Evolutionary conservation across 2,329 filamentous ascomycete species (phyloP), one percentile per base, ranked within the genome.

Genomic region (Epichloe coenophiala): DNA sequence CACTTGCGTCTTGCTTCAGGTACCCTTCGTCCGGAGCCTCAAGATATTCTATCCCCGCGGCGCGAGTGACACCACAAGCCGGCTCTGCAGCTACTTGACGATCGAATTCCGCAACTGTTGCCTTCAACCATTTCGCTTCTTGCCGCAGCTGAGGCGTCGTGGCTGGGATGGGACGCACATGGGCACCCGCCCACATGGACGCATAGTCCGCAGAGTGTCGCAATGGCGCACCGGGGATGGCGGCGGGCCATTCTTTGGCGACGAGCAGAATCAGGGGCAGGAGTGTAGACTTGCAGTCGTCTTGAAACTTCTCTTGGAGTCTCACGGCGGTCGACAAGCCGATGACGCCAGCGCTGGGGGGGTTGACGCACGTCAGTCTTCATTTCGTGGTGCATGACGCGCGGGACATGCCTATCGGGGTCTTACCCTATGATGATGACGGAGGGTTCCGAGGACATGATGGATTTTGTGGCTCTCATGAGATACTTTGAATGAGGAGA

Each of bases 141-240:
- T 60, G 60, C 5, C 47, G 55, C 1, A 66, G 51, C 44, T 67
- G 65, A 2, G 63, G 55, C 5, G 63, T 65, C 6, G 59, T 59
- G 2, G 59, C 63, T 2, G 71, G 71, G 36, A 77, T 71, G 57
- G 71, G 75, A 40, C 75, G 69, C 55, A 77, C 75, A 58, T 80
- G 75, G 2, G 76, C 76, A 11, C 76, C 76, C 37, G 70, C 76
- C 76, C 75, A 79, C 48, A 76, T 75, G 33, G 76, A 79, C 13
- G 76, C 73, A 59, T 72, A 80, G 64, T 79, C 59, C 21, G 57
- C 54, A 0, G 65, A 67, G 49, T 64, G 63, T 2, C 45, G 11
- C 1, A 54, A 49, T 0, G 64, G 61, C 0, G 60, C 59, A 0
- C 64, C 63, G 0, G 64, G 62, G 1, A 65, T 63, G 15, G 62